phyloP scores from a whole-genome alignment of 768 basidiomycete genomes.

The Pisolithus marmoratus region DNA sequence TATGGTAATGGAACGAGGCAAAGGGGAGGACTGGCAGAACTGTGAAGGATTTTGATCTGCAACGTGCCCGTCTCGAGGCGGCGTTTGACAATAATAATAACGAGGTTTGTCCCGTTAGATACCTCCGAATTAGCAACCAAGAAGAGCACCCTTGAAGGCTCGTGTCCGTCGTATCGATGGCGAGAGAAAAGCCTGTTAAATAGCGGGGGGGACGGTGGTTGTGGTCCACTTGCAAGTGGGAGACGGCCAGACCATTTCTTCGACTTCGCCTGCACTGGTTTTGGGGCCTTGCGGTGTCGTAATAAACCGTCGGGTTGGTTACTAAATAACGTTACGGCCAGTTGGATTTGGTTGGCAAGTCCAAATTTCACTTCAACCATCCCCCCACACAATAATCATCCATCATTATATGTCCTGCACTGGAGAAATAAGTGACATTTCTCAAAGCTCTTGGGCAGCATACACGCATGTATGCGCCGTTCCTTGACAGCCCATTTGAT shows the following conservation, averaged over 20 bases:
- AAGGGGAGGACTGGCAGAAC: constrained; percentile 46
- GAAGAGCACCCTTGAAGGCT: constrained; percentile 14
- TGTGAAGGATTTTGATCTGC: constrained; percentile 63
- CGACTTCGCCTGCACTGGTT: constrained; percentile 25
- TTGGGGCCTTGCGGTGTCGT: constrained; percentile 24
- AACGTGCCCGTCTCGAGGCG: constrained; percentile 67
- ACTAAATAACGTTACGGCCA: constrained; percentile 26
- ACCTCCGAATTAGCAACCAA: constrained; percentile 16
- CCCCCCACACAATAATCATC: not conserved
- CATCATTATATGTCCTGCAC: too few relatives aligned
- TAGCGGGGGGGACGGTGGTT: constrained; percentile 11
- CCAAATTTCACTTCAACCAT: not conserved
- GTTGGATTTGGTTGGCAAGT: too few relatives aligned
- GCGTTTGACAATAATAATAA: constrained; percentile 42
- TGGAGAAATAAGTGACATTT: too few relatives aligned
- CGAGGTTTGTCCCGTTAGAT: constrained; percentile 13
- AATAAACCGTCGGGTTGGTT: constrained; percentile 20
- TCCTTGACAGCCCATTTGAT: too few relatives aligned
- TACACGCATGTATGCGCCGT: too few relatives aligned
- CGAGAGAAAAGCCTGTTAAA: constrained; percentile 1
- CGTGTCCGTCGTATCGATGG: constrained; percentile 11
- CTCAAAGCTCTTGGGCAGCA: too few relatives aligned
- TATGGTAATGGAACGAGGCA: constrained; percentile 47
- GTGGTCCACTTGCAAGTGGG: constrained; percentile 17
- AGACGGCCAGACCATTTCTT: constrained; percentile 3